Evolutionary conservation across 805 yeast species (phyloP).

Genomic region (Millerago galiae): DNA sequence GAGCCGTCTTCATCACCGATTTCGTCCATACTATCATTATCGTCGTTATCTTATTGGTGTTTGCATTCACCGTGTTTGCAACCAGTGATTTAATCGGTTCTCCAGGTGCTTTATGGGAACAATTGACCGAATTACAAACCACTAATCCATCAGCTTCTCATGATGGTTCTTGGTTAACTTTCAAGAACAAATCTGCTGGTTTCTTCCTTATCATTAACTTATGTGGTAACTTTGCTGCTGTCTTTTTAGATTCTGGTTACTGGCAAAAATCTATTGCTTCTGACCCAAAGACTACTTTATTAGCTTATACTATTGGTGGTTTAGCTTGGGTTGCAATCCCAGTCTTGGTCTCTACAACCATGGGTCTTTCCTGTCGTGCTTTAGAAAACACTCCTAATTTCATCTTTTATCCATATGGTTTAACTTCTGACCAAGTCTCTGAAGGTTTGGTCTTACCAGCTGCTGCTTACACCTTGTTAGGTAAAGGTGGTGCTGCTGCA

Average conservation of each 20-base stretch:
- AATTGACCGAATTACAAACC: constrained; percentile 53
- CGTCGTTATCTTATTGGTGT: constrained; percentile 69
- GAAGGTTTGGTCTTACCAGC: constrained; percentile 71
- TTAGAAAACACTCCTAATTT: constrained; percentile 63
- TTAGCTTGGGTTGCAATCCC: constrained; percentile 91
- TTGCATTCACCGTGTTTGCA: constrained; percentile 75
- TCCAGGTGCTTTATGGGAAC: constrained; percentile 74
- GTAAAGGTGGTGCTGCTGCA: constrained; percentile 85
- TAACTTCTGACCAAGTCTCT: constrained; percentile 62
- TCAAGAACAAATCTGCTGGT: constrained; percentile 81
- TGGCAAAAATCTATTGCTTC: constrained; percentile 88
- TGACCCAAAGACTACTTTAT: constrained; percentile 75
- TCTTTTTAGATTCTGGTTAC: constrained; percentile 80
- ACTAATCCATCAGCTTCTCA: constrained; percentile 66
- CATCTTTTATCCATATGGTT: constrained; percentile 71
- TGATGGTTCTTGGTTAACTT: constrained; percentile 81
- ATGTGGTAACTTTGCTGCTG: constrained; percentile 88
- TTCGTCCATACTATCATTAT: constrained; percentile 78
- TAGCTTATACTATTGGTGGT: constrained; percentile 86
- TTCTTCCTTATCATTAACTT: constrained; percentile 83
- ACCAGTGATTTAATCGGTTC: constrained; percentile 69
- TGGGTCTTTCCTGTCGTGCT: constrained; percentile 81
- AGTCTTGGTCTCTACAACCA: constrained; percentile 69
- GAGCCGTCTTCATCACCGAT: constrained; percentile 77
- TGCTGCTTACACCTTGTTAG: constrained; percentile 77